Evolutionary conservation across 108 stramenopile species (phyloP).

Genomic region (Phaeodactylum tricornutum): DNA sequence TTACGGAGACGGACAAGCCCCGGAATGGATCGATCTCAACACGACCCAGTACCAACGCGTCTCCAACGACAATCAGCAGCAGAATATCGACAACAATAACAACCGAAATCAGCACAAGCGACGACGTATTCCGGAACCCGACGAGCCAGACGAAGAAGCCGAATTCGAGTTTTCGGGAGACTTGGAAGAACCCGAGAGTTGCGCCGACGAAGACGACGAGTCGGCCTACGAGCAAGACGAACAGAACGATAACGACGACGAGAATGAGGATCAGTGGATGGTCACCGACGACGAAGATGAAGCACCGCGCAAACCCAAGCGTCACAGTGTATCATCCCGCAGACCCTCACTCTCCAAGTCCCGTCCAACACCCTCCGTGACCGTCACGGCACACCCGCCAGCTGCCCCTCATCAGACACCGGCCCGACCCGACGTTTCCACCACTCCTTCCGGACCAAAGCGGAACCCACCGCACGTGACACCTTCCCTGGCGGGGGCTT

Average conservation of each 20-base stretch:
- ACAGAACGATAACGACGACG: constrained; percentile 40
- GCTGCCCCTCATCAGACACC: too few species aligned
- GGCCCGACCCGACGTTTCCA: too few species aligned
- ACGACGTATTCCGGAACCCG: constrained; percentile 18
- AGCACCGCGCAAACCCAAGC: constrained; percentile 12
- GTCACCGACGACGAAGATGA: constrained; percentile 50
- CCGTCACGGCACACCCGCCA: too few species aligned
- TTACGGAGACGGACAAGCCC: constrained; percentile 72
- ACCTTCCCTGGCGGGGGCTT: too few species aligned
- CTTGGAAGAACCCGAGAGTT: constrained; percentile 25
- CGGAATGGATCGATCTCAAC: constrained; percentile 55
- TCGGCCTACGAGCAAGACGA: constrained; percentile 17
- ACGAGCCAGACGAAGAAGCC: constrained; percentile 44
- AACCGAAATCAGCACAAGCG: constrained; percentile 10
- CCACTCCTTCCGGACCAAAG: too few species aligned
- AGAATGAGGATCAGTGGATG: constrained; percentile 43
- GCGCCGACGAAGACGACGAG: constrained; percentile 34
- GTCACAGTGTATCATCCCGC: too few species aligned
- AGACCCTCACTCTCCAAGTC: constrained; percentile 9
- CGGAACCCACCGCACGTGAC: too few species aligned
- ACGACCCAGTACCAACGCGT: constrained; percentile 27
- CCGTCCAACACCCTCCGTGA: neutral
- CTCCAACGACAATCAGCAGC: neutral
- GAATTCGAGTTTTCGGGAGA: constrained; percentile 46
- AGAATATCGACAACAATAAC: too few species aligned